phyloP scores from a whole-genome alignment of 495 filamentous ascomycete species.

The Podospora appendiculata region DNA sequence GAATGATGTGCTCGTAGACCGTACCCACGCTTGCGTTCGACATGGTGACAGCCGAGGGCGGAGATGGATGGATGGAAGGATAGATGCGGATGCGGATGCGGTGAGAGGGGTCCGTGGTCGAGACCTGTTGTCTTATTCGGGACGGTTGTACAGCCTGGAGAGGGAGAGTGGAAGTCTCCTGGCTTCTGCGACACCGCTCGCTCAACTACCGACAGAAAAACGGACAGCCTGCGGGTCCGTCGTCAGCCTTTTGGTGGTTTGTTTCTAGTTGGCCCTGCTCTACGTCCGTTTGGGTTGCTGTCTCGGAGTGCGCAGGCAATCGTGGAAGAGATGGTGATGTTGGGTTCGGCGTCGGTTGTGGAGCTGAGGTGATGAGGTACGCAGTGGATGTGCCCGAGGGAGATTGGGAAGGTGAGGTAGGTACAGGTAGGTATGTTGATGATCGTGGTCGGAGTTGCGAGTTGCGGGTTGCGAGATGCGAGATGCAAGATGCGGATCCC shows the following conservation, averaged over 20 bases:
- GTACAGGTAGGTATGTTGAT: too few relatives aligned
- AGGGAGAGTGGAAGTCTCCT: too few relatives aligned
- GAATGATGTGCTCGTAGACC: constrained; percentile 85
- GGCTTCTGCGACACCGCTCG: neutral
- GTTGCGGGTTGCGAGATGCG: neutral
- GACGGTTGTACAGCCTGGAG: too few relatives aligned
- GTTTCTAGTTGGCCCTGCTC: too few relatives aligned
- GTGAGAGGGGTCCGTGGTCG: neutral
- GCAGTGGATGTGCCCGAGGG: too few relatives aligned
- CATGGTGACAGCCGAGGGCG: constrained; percentile 28
- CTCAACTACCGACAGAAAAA: too few relatives aligned
- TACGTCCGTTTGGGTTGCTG: neutral
- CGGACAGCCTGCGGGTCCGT: too few relatives aligned
- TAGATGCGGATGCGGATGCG: neutral
- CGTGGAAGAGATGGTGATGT: neutral
- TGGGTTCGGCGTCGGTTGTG: neutral
- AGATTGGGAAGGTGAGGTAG: too few relatives aligned
- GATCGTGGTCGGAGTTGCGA: neutral
- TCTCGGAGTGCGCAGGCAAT: neutral
- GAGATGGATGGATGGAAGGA: neutral
- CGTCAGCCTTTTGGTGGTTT: too few relatives aligned
- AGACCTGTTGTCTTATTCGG: too few relatives aligned
- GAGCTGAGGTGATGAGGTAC: too few relatives aligned
- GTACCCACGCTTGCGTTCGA: constrained; percentile 53
- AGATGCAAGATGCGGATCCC: constrained; percentile 1